phyloP scores from a whole-genome alignment of 148 eudicot genomes.

The Polygonum maritimum region DNA sequence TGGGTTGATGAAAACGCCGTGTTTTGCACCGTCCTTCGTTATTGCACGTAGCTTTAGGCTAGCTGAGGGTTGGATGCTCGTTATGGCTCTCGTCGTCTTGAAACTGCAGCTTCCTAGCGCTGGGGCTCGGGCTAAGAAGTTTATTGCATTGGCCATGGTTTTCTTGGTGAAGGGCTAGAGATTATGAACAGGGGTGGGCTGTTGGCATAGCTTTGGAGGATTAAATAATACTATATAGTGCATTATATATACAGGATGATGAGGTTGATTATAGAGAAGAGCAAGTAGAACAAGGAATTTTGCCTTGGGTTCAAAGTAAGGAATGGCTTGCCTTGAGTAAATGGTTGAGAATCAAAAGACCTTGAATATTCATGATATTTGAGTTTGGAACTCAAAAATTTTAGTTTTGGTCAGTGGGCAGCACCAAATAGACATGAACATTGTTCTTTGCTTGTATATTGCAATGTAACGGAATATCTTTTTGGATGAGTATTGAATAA shows the following conservation, averaged over 20 bases:
- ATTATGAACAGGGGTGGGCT: background rate
- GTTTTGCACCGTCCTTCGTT: background rate
- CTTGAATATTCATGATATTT: too few species aligned
- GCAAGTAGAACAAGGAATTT: background rate
- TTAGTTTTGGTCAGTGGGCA: too few species aligned
- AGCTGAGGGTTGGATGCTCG: background rate
- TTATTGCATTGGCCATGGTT: background rate
- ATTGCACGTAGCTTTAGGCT: background rate
- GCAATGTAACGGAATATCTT: too few species aligned
- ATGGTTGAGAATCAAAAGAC: background rate
- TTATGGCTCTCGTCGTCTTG: conserved; percentile 5
- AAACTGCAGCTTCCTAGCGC: background rate
- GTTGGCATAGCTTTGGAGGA: background rate
- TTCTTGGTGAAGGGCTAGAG: background rate
- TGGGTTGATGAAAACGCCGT: background rate
- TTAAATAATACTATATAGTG: background rate
- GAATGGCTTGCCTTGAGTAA: background rate
- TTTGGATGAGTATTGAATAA: too few species aligned
- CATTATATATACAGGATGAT: background rate
- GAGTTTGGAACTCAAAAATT: too few species aligned
- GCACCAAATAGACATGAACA: too few species aligned
- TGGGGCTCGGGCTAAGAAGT: background rate
- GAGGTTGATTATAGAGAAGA: background rate
- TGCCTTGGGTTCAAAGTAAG: conserved; percentile 4
- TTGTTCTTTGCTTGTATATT: too few species aligned